These are phyloP conservation scores for Heterotrichella gracilis DNA, from an alignment of 352 stramenopile species.

Conservation along the genomic window DNA sequence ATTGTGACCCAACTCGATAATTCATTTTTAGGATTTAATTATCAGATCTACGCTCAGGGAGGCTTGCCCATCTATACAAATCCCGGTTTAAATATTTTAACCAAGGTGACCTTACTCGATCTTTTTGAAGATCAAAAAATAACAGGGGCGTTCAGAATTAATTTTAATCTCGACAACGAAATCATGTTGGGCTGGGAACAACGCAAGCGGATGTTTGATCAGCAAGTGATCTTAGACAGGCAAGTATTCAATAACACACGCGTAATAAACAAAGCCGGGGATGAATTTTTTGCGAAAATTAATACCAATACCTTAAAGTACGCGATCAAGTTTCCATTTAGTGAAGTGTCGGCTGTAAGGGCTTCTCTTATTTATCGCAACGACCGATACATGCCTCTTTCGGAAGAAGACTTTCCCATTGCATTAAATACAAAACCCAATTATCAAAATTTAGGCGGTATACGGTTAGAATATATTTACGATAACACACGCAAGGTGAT, in stretches of 20 bases:
- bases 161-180: neutral
- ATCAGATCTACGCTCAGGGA: neutral
- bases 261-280: neutral
- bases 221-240: neutral
- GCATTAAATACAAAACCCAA: neutral
- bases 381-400: neutral
- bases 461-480: neutral
- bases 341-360: neutral
- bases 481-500: neutral
- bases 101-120: neutral
- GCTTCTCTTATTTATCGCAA: neutral
- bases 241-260: neutral
- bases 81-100: neutral
- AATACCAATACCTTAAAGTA: neutral
- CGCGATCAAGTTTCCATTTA: neutral
- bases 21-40: neutral
- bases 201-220: neutral
- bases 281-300: neutral
- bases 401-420: neutral
- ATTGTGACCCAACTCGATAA: constrained; percentile 4
- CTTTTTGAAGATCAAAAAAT: neutral
- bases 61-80: neutral
- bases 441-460: neutral
- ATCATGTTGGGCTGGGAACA: neutral
- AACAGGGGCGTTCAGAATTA: neutral